Conservation (phyloP, 2,329 filamentous ascomycete genomes). For the Neopestalotiopsis sp. region DNA sequence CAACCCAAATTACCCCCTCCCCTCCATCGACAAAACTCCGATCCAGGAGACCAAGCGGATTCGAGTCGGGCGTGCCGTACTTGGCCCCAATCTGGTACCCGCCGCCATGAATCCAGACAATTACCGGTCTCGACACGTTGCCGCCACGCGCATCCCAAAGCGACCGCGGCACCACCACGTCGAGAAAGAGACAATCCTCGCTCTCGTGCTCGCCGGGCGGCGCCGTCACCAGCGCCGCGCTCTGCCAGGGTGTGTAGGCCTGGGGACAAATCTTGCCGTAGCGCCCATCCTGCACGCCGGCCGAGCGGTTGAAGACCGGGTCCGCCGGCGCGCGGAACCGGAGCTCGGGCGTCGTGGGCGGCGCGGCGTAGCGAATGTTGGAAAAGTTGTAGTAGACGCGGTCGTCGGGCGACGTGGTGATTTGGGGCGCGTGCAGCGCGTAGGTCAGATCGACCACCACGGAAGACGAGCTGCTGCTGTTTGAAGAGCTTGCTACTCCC, state of each 20-base stretch:
- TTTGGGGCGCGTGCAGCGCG: constrained; percentile 1
- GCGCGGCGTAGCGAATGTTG: constrained; percentile 49
- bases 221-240: neutral
- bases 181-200: constrained; percentile 21
- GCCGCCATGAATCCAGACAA: constrained; percentile 17
- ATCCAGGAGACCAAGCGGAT: constrained; percentile 11
- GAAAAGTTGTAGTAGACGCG: constrained; percentile 39
- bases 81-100: constrained; percentile 14
- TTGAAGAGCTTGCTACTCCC: neutral
- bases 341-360: constrained; percentile 41
- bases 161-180: constrained; percentile 7
- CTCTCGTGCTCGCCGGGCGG: constrained; percentile 11
- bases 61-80: constrained; percentile 13
- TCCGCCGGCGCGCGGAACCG: constrained; percentile 30
- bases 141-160: neutral
- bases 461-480: neutral
- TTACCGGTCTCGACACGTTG: neutral
- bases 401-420: constrained; percentile 6
- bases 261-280: constrained; percentile 13
- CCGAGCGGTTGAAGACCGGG: constrained; percentile 10
- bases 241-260: constrained; percentile 11
- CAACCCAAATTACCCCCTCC: constrained; percentile 3
- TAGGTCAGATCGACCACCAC: neutral
- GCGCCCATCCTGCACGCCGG: constrained; percentile 5
- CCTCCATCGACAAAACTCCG: constrained; percentile 8